Evolutionary conservation across 768 basidiomycete species (phyloP).

Genomic region (Tricholoma sp.): DNA sequence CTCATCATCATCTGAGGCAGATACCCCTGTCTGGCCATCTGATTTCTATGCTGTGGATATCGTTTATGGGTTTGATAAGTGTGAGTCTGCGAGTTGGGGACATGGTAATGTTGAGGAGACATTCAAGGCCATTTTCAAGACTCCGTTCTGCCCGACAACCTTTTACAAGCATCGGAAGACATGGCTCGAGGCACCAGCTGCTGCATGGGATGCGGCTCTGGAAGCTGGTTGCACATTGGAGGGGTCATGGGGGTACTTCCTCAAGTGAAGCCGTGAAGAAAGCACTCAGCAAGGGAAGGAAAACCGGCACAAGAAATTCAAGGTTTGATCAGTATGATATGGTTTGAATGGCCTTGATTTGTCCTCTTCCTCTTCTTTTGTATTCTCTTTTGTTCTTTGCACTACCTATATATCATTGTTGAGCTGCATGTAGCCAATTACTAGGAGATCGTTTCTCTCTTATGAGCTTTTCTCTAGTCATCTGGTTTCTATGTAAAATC

Average conservation of each 20-base stretch:
- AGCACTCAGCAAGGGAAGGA: background rate
- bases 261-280: background rate
- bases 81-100: background rate
- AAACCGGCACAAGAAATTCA: background rate
- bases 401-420: background rate
- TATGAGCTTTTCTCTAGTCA: background rate
- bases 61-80: background rate
- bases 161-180: background rate
- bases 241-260: background rate
- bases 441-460: too few relatives aligned
- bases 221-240: too few relatives aligned
- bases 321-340: background rate
- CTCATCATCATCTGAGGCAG: too few relatives aligned
- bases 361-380: too few relatives aligned
- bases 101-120: background rate
- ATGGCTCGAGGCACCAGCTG: too few relatives aligned
- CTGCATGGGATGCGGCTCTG: too few relatives aligned
- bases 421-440: too few relatives aligned
- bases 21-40: too few relatives aligned
- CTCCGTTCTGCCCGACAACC: background rate
- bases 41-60: too few relatives aligned
- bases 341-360: background rate
- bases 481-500: background rate
- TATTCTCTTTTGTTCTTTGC: background rate
- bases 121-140: background rate